A percentile compares a stretch with the other conserved stretches of the same genome.
phyloP scores from a whole-genome alignment of 108 stramenopile species.

The Schizochytrium sp. region DNA sequence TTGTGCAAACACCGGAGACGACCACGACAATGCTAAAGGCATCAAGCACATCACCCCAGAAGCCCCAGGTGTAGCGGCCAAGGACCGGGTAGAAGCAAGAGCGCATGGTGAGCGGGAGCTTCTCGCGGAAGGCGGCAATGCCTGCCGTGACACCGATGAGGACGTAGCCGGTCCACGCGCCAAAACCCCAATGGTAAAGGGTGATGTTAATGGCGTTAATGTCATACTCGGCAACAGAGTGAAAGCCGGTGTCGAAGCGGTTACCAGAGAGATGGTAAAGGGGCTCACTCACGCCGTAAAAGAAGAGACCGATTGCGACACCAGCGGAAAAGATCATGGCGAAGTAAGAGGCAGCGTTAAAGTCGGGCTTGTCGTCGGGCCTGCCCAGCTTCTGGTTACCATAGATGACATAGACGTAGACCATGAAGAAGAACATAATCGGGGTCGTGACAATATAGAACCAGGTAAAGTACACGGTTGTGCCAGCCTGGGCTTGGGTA shows the following conservation, averaged over 20 bases:
- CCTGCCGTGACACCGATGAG: conserved; percentile 42
- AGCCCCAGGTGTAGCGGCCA: conserved; percentile 57
- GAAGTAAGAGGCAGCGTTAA: conserved; percentile 47
- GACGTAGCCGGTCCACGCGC: conserved; percentile 52
- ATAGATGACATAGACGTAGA: conserved; percentile 5
- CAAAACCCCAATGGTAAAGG: conserved; percentile 56
- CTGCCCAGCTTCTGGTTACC: conserved; percentile 49
- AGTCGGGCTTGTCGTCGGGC: conserved; percentile 44
- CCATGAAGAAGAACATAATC: neutral
- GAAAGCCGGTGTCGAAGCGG: neutral
- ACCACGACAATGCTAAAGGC: conserved; percentile 50
- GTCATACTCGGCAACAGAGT: neutral
- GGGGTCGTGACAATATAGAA: conserved; percentile 15
- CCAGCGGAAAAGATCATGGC: conserved; percentile 59
- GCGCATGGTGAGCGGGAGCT: conserved; percentile 49
- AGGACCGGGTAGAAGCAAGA: conserved; percentile 53
- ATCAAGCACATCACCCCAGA: conserved; percentile 58
- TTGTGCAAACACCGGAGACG: conserved; percentile 55
- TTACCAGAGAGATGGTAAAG: neutral
- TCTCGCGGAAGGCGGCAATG: conserved; percentile 39
- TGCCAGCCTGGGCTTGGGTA: neutral
- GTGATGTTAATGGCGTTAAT: conserved; percentile 41
- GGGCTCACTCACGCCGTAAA: conserved; percentile 54
- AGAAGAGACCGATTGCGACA: conserved; percentile 54
- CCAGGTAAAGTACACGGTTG: neutral